Percentiles rank a stretch among this genome's conserved stretches.
Conservation (phyloP, 129 eudicot genomes). For the Pseudognaphalium luteoalbum region DNA sequence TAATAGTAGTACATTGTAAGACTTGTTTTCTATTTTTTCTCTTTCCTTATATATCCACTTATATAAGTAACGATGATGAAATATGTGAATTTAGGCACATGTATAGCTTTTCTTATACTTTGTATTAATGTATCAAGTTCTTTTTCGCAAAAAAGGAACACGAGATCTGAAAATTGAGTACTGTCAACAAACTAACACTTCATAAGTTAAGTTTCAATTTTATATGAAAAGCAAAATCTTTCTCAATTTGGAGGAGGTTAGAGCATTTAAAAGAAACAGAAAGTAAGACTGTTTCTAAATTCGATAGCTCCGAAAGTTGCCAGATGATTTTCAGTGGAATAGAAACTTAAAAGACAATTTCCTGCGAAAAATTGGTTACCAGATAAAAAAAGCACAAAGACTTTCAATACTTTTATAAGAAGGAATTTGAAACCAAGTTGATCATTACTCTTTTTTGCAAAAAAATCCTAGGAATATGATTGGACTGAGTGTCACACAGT, state of each 20-base stretch:
- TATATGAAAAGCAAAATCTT: not conserved
- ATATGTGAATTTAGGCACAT: too few species aligned
- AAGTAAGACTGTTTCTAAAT: not conserved
- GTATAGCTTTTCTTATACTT: too few species aligned
- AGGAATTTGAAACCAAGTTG: conserved; percentile 1
- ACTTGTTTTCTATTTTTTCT: too few species aligned
- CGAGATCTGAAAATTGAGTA: too few species aligned
- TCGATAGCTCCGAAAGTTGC: conserved; percentile 1
- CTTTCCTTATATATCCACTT: too few species aligned
- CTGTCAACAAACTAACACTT: too few species aligned
- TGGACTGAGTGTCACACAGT: not conserved
- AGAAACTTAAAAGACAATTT: not conserved
- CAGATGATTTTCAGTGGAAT: not conserved
- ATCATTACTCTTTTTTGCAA: not conserved
- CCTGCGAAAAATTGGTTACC: not conserved
- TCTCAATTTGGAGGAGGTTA: not conserved
- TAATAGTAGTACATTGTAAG: too few species aligned
- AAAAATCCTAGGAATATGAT: not conserved
- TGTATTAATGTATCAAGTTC: too few species aligned
- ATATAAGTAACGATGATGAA: too few species aligned
- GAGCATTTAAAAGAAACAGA: not conserved
- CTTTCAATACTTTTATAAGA: not conserved
- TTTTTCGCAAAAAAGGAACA: too few species aligned
- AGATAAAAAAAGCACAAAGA: not conserved
- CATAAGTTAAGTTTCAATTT: not conserved